A percentile compares a stretch with the other conserved stretches of the same genome.
Evolutionary conservation across 306 rosid species (phyloP).

Genomic region (Quercus wislizeni): DNA sequence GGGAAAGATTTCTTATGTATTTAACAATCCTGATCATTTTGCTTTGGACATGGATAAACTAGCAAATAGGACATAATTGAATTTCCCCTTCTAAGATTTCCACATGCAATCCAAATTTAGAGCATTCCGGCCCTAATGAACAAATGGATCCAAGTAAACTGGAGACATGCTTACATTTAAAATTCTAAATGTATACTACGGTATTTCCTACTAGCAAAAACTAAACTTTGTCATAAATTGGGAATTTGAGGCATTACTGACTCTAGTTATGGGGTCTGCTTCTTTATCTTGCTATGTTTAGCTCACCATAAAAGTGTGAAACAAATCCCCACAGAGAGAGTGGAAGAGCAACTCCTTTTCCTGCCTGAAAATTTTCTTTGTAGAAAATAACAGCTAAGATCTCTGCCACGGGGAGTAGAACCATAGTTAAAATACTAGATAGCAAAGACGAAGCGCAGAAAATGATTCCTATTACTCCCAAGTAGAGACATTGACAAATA

Average conservation of each 20-base stretch:
- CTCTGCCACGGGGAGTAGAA: conserved; percentile 52
- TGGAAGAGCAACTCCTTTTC: conserved; percentile 55
- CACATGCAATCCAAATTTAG: no score
- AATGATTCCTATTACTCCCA: conserved; percentile 28
- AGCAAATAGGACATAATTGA: no score
- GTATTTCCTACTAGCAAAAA: background rate
- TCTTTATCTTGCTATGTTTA: conserved; percentile 21
- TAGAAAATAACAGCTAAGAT: conserved; percentile 35
- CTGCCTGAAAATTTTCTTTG: conserved; percentile 32
- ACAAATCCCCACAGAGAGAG: conserved; percentile 67
- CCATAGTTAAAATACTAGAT: conserved; percentile 56
- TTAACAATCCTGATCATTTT: no score
- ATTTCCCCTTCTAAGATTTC: no score
- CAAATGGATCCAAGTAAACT: background rate
- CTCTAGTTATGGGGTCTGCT: background rate
- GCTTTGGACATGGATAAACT: no score
- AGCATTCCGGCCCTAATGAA: background rate
- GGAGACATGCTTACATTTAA: no score
- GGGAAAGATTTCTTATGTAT: background rate
- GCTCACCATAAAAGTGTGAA: conserved; percentile 37
- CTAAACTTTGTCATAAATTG: no score
- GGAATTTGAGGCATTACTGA: no score
- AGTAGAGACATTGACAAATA: no score
- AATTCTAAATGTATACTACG: background rate
- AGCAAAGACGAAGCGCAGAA: background rate